Evolutionary conservation across 768 basidiomycete genomes (phyloP).

Genomic region (Suillus decipiens): DNA sequence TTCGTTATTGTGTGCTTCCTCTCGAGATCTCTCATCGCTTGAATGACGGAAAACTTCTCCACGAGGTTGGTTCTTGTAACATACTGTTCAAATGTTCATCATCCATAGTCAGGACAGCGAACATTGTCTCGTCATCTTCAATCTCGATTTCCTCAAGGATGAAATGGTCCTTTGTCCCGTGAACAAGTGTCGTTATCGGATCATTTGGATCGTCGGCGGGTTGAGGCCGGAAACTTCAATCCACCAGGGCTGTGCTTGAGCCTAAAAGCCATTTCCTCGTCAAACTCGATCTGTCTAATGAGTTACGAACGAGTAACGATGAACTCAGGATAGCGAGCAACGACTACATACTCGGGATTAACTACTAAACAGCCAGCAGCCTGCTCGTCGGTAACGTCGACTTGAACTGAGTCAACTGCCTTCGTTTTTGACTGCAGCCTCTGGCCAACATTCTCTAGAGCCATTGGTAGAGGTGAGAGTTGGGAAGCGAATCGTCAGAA

Average conservation of each 20-base stretch:
- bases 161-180: background rate
- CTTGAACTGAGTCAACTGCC: background rate
- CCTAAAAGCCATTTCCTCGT: conserved; percentile 42
- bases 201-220: conserved; percentile 50
- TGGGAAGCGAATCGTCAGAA: conserved; percentile 3
- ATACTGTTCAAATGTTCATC: background rate
- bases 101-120: too few relatives aligned
- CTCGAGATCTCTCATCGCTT: background rate
- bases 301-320: background rate
- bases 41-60: background rate
- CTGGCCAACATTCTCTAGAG: background rate
- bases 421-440: background rate
- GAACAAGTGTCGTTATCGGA: too few relatives aligned
- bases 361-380: conserved; percentile 61
- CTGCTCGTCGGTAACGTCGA: conserved; percentile 39
- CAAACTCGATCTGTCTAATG: conserved; percentile 47
- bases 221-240: conserved; percentile 56
- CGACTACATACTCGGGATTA: conserved; percentile 53
- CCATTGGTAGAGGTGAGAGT: background rate
- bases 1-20: background rate
- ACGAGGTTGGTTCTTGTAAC: background rate
- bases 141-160: background rate
- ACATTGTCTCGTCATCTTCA: background rate
- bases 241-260: conserved; percentile 50
- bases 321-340: background rate